A percentile compares a stretch with the other conserved stretches of the same genome.
These are phyloP conservation scores for Globisporangium parvum DNA, from an alignment of 352 stramenopile genomes.

Conservation along the genomic window DNA sequence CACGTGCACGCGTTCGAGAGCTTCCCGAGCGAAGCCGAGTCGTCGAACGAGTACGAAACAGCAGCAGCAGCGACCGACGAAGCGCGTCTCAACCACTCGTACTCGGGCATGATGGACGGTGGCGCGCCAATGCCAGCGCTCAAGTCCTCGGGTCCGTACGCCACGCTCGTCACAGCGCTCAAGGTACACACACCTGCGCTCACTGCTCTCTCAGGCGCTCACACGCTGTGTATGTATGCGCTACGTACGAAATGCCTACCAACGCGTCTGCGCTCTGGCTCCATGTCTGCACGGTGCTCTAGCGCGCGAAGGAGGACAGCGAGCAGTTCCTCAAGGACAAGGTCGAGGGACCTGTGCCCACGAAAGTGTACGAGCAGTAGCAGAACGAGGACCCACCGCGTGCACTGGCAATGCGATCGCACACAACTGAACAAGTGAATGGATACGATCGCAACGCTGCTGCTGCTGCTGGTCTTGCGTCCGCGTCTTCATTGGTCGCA, in stretches of 20 bases:
- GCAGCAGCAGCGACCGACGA: slow-evolving; percentile 17
- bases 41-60: slow-evolving; percentile 61
- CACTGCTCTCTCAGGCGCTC: neutral
- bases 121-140: slow-evolving; percentile 51
- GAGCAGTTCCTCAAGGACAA: slow-evolving; percentile 78
- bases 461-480: too few species aligned
- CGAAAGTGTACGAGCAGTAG: slow-evolving; percentile 62
- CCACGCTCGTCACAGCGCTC: slow-evolving; percentile 61
- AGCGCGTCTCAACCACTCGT: slow-evolving; percentile 58
- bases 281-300: neutral
- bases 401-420: neutral
- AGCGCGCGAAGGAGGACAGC: slow-evolving; percentile 78
- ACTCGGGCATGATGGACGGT: slow-evolving; percentile 61
- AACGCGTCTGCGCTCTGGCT: neutral
- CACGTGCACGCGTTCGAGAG: slow-evolving; percentile 64
- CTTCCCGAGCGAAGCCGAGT: slow-evolving; percentile 44
- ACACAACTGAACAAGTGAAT: neutral
- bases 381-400: slow-evolving; percentile 10
- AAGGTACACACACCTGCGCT: slow-evolving; percentile 34
- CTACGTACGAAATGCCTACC: neutral
- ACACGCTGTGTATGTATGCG: neutral
- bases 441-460: neutral
- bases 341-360: slow-evolving; percentile 66
- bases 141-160: slow-evolving; percentile 63
- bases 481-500: neutral